Base-by-base conservation (phyloP, 208 protist genomes). In the Acanthamoeba sp. region DNA sequence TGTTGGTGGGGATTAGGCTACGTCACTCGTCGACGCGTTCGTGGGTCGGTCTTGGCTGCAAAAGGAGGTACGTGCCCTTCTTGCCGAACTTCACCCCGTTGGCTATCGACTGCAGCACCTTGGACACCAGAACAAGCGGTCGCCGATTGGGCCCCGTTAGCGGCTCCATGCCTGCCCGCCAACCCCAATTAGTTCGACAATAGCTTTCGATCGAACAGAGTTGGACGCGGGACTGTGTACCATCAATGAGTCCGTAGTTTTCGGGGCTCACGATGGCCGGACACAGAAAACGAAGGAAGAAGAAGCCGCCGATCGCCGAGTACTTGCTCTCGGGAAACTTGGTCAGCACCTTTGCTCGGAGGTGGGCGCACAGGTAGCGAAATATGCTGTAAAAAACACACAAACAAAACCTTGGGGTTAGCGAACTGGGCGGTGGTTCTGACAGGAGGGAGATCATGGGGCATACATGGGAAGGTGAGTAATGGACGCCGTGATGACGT, bases 241-340 rank as follows among this genome's bases (percentile, higher is more conserved):
- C 59, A 16, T 91, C 84, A 0, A 71, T 5, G 16, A 91, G 9
- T 0, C 59, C 59, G 36, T 91, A 91, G 36, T 50, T 24, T 24
- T 91, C 55, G 0, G 84, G 84, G 38, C 55, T 71, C 9, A 91
- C 84, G 57, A 91, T 91, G 27, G 84, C 84, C 27, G 84, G 84
- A 55, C 84, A 91, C 20, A 91, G 50, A 55, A 91, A 91, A 20
- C 84, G 84, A n/a, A 91, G 84, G 55, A 91, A 91, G 55, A 91
- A 91, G 84, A 91, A 91, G 9, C 84, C 84, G 36, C 84, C 84
- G 32, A 91, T 91, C 20, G 59, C 0, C 2, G 84, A 52, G 38
- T 91, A 91, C 84, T 91, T 91, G 84, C 59, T 64, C 38, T 71
- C 84, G 38, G 84, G 84, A n/a, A 91, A 91, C 55, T 91, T 91